These are phyloP conservation scores for Kwoniella heveanensis DNA, from an alignment of 768 basidiomycete genomes.

Conservation along the genomic window DNA sequence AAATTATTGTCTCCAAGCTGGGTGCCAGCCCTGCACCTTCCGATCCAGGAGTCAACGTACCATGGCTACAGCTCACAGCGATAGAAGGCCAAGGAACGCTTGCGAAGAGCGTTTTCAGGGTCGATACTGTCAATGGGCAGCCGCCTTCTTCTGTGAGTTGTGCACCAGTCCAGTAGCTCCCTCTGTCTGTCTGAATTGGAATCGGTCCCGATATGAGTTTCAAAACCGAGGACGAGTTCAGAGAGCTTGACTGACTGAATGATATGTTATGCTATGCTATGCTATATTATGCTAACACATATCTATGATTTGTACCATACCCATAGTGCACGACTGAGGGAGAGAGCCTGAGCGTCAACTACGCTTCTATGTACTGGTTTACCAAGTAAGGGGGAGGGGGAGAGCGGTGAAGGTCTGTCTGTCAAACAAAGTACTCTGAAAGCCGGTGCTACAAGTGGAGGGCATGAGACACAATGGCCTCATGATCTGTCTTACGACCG, in stretches of 20 bases:
- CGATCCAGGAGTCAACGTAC: conserved; percentile 58
- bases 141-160: conserved; percentile 59
- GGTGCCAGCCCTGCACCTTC: conserved; percentile 21
- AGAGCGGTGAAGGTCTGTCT: too few relatives aligned
- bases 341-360: conserved; percentile 40
- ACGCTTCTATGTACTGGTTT: conserved; percentile 52
- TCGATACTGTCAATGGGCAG: conserved; percentile 63
- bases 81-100: conserved; percentile 59
- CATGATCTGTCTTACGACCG: too few relatives aligned
- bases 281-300: too few relatives aligned
- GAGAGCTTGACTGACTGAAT: too few relatives aligned
- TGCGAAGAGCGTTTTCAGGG: conserved; percentile 62
- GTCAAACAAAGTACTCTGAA: too few relatives aligned
- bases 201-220: too few relatives aligned
- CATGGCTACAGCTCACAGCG: conserved; percentile 63
- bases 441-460: too few relatives aligned
- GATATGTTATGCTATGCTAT: too few relatives aligned
- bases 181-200: background rate
- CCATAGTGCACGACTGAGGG: conserved; percentile 56
- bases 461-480: too few relatives aligned
- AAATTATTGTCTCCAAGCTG: conserved; percentile 24
- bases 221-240: too few relatives aligned
- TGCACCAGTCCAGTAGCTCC: too few relatives aligned
- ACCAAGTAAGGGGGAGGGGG: conserved; percentile 22
- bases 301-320: too few relatives aligned